Conservation (phyloP, 371 early-diverging fungal genomes). For the Rhizomucor miehei region DNA sequence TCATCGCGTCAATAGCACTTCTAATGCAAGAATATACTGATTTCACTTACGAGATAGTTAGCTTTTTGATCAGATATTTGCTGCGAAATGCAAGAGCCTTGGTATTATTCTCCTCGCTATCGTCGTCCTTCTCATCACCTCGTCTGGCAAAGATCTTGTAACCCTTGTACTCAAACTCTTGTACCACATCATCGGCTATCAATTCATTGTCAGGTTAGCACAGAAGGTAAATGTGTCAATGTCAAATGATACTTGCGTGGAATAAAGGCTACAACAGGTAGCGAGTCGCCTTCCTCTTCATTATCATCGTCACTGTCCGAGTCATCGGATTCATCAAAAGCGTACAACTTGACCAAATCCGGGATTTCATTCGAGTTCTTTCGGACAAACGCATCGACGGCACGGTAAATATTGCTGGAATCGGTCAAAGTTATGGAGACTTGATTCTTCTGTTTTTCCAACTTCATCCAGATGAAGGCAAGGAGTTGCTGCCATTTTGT, state of each 20-base stretch:
- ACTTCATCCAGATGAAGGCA: slow-evolving; percentile 5
- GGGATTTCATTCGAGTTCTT: slow-evolving; percentile 13
- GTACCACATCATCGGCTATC: slow-evolving; percentile 14
- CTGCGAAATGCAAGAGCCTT: slow-evolving; percentile 11
- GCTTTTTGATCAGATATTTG: not conserved
- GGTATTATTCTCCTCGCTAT: not conserved
- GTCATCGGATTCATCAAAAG: slow-evolving; percentile 10
- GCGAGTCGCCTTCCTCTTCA: slow-evolving; percentile 4
- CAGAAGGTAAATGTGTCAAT: not conserved
- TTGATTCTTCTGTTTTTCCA: not conserved
- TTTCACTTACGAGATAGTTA: slow-evolving; percentile 18
- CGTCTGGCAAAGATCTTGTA: slow-evolving; percentile 10
- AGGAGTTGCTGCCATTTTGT: slow-evolving; percentile 25
- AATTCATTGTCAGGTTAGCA: not conserved
- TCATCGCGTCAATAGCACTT: too few species aligned
- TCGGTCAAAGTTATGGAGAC: slow-evolving; percentile 10
- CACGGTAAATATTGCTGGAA: slow-evolving; percentile 17
- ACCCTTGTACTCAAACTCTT: slow-evolving; percentile 26
- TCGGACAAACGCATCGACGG: slow-evolving; percentile 17
- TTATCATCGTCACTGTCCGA: slow-evolving; percentile 14
- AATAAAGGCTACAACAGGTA: slow-evolving; percentile 21
- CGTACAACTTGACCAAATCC: slow-evolving; percentile 11
- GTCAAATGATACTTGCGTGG: slow-evolving; percentile 25
- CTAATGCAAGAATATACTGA: too few species aligned
- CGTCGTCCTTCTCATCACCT: slow-evolving; percentile 7